These are phyloP conservation scores for Ganoderma meredithae DNA, from an alignment of 1,284 basidiomycete species.

Conservation along the genomic window DNA sequence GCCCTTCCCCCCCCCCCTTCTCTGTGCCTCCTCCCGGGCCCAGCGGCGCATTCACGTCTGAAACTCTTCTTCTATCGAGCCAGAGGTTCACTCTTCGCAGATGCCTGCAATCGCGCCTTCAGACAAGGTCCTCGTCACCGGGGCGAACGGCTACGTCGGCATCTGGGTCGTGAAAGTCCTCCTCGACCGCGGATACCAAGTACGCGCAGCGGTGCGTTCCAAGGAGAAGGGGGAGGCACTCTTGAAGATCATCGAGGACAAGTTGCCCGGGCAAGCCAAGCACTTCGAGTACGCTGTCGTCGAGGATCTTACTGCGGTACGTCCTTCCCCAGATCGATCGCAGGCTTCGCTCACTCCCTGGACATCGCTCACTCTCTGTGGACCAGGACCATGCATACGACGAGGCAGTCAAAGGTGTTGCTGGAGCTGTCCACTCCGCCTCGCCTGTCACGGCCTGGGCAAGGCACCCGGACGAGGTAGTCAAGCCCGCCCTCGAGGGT, in stretches of 20 bases:
- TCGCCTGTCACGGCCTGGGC: background rate
- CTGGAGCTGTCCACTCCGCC: background rate
- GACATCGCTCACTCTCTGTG: slow-evolving; percentile 18
- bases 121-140: slow-evolving; percentile 45
- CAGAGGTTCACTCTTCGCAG: background rate
- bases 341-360: background rate
- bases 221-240: slow-evolving; percentile 53
- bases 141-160: slow-evolving; percentile 52
- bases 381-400: slow-evolving; percentile 1
- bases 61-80: background rate
- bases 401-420: background rate
- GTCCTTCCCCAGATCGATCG: slow-evolving; percentile 13
- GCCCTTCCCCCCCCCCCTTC: too few relatives aligned
- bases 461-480: background rate
- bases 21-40: background rate
- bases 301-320: slow-evolving; percentile 59
- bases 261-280: slow-evolving; percentile 44
- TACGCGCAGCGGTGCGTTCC: slow-evolving; percentile 64
- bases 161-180: slow-evolving; percentile 47
- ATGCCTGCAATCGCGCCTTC: slow-evolving; percentile 36
- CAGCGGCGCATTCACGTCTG: background rate
- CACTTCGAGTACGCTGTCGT: slow-evolving; percentile 57
- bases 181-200: slow-evolving; percentile 52
- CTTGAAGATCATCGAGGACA: slow-evolving; percentile 52
- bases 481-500: background rate